Evolutionary conservation across 2,329 filamentous ascomycete genomes (phyloP).

Genomic region (Apiospora sp.): DNA sequence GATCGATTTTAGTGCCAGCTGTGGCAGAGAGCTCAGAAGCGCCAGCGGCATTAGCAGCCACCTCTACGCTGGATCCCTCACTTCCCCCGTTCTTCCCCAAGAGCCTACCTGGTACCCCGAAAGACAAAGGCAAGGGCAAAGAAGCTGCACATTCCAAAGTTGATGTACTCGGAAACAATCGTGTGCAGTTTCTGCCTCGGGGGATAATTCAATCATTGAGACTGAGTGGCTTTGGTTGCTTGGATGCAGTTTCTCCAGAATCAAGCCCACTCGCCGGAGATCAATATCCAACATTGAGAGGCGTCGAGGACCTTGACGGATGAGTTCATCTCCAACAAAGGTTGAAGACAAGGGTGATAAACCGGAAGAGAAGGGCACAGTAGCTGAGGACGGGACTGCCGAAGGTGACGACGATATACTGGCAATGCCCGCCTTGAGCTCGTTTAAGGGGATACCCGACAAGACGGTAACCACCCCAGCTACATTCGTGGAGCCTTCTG

Average conservation of each 20-base stretch:
- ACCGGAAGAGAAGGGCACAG: no score
- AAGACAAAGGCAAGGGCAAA: not conserved
- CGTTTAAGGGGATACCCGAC: not conserved
- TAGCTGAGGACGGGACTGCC: no score
- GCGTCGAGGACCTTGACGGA: slow-evolving; percentile 23
- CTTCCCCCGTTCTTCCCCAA: not conserved
- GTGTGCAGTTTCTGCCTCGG: no score
- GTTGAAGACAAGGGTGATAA: no score
- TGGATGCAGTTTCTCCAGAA: no score
- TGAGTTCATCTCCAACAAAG: slow-evolving; percentile 21
- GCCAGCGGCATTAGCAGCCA: not conserved
- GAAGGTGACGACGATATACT: no score
- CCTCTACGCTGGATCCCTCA: not conserved
- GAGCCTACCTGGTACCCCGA: not conserved
- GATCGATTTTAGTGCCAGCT: not conserved
- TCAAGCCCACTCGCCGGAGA: not conserved
- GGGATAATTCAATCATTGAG: no score
- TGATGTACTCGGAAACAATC: no score
- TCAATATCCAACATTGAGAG: slow-evolving; percentile 4
- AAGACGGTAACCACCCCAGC: slow-evolving; percentile 16
- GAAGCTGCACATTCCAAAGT: no score
- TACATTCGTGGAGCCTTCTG: slow-evolving; percentile 23
- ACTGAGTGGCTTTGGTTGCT: no score
- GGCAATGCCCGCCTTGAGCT: no score
- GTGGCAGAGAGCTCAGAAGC: not conserved